Base-by-base conservation (phyloP, 345 rosid species). In the Hevea brasiliensis region DNA sequence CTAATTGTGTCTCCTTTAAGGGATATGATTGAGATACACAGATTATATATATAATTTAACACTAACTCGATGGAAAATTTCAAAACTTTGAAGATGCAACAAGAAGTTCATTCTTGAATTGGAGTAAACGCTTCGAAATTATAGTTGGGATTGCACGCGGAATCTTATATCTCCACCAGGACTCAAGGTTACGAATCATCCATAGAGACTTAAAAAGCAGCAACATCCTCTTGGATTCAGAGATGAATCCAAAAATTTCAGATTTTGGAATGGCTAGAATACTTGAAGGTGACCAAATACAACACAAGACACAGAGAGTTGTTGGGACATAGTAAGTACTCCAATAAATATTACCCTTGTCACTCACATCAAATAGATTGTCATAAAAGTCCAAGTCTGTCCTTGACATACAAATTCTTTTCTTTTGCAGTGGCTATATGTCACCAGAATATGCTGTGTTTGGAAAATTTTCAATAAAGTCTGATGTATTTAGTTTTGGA, bases 391-490 rank as follows among this genome's bases (percentile, higher is more conserved):
- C 17, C n/a, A n/a, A n/a, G n/a, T n/a, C n/a, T n/a, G n/a, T n/a
- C n/a, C n/a, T n/a, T n/a, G n/a, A n/a, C n/a, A n/a, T 10, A 45
- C 50, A 45, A 45, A 11, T 2, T 11, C 47, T 50, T 50, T 50
- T 50, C 54, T 17, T 50, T 13, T 50, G n/a, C 54, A 50, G 54
- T 15, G 54, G 54, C n/a, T 50, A 50, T 17, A 50, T 50, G 90
- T 65, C 87, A 29, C 86, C 81, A 0, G 84, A 89, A 72, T 84
- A 84, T 75, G 84, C 84, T 50, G 81, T 86, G 71, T 61, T 60
- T 72, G 90, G 87, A 7, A 8, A 51, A 1, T 85, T 81, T 61
- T 89, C 84, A 0, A 78, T 82, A 54, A 87, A 83, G 68, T 87
- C 35, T 0, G 61, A 68, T 51, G 72, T 68, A 0, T 68, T 51